A percentile compares a stretch with the other conserved stretches of the same genome.
Evolutionary conservation across 345 rosid genomes (phyloP).

Genomic region (Boechera stricta): DNA sequence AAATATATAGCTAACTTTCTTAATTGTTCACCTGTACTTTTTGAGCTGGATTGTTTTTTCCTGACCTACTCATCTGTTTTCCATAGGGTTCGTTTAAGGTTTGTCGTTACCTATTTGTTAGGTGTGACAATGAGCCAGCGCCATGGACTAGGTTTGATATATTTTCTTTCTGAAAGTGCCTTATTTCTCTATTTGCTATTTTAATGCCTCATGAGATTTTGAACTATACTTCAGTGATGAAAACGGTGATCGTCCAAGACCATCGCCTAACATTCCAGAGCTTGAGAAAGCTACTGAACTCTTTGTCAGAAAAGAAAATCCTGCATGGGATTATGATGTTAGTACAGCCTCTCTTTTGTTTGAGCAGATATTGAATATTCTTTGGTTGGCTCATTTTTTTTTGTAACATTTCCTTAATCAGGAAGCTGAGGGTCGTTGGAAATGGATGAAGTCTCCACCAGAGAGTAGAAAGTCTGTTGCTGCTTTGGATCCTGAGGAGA

Average conservation of each 20-base stretch:
- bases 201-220: neutral
- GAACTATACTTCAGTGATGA: slow-evolving; percentile 55
- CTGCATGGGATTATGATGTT: slow-evolving; percentile 84
- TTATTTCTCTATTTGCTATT: neutral
- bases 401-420: slow-evolving; percentile 27
- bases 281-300: slow-evolving; percentile 55
- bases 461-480: slow-evolving; percentile 47
- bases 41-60: neutral
- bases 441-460: slow-evolving; percentile 70
- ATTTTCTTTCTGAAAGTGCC: neutral
- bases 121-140: slow-evolving; percentile 79
- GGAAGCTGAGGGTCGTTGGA: slow-evolving; percentile 61
- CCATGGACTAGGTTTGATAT: slow-evolving; percentile 80
- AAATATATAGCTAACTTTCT: neutral
- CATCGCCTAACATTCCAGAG: slow-evolving; percentile 63
- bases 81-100: slow-evolving; percentile 60
- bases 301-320: slow-evolving; percentile 59
- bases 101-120: slow-evolving; percentile 77
- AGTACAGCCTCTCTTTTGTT: slow-evolving; percentile 24
- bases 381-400: neutral
- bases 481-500: slow-evolving; percentile 41
- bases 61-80: slow-evolving; percentile 9
- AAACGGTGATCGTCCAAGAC: slow-evolving; percentile 72
- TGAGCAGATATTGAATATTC: neutral
- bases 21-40: neutral